Evolutionary conservation across 768 basidiomycete species (phyloP), one percentile per base, ranked within the genome.

Genomic region (Lactarius deliciosus): DNA sequence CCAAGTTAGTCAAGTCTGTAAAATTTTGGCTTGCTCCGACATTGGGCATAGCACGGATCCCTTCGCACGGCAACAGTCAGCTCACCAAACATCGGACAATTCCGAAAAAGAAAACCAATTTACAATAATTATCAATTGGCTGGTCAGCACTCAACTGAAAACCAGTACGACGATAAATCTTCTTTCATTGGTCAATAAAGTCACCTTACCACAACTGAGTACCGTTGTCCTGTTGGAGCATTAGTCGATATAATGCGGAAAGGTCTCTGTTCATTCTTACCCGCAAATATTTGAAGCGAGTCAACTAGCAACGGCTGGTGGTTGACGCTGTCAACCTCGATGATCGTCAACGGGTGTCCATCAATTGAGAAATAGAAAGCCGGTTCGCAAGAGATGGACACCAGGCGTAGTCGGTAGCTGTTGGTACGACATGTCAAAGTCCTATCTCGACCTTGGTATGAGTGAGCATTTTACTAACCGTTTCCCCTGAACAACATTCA

Each of bases 241-340:
- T 18, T 22, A 59, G 34, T 38, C 13, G 28, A 38, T 3, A 3
- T 10, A 0, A n/a, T 47, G 5, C 5, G 11, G 5, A 64, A 9
- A 22, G 60, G 13, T 25, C 22, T 59, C 57, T 56, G 11, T 7
- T 58, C 1, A 28, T 22, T 5, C 64, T 3, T 54, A 61, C 65
- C 65, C 13, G 61, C 50, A n/a, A 63, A 69, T 7, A 72, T 67
- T 2, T 34, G n/a, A 6, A 72, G 30, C 1, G 55, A 59, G 18
- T 72, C 67, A 5, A 72, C 59, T 1, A 22, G 2, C 11, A 63
- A 22, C 32, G 71, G 71, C 32, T 72, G 34, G 5, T 45, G 11
- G 25, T 54, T 60, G 4, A 13, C 34, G 45, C 71, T 71, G 55
- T 72, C 71, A 28, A 57, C 71, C 64, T 72, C 71, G 25, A 72